Evolutionary conservation across 345 rosid species (phyloP), one percentile per base, ranked within the genome.

Genomic region (Boechera retrofracta): DNA sequence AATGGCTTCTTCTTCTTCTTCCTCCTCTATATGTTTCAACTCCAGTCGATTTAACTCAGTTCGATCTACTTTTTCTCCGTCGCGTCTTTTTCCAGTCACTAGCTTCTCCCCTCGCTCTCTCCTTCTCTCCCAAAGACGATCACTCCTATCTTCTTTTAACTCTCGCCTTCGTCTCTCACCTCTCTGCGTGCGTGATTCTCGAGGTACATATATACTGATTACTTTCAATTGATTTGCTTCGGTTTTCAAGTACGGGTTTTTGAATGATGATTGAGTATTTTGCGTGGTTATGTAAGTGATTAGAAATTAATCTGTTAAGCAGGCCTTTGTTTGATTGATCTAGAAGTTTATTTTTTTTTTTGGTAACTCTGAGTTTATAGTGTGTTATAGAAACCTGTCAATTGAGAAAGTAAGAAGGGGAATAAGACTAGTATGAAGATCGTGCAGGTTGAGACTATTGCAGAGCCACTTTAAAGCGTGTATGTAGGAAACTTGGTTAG

Each of bases 101-200:
- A 77, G 9, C 49, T 8, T 61, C 73, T 77, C 77, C 58, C 65
- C 61, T 35, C 39, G n/a, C 41, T 77, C 77, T 81, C 85, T 18
- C 74, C 83, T 53, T 84, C 86, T 35, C 60, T 7, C 72, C 42
- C 65, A 71, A 2, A 75, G 24, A 47, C 55, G 59, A 31, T 44
- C 76, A 3, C 66, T 80, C 44, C 47, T 47, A 61, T 67, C 75
- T 76, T 68, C 55, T 10, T 64, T 72, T 7, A 5, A 48, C 2
- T 69, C 88, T 71, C 55, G 77, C 57, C 71, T 65, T 66, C 75
- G 74, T 13, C 66, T 82, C 69, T 79, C 71, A 45, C 49, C 79
- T 65, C 70, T 72, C 31, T 80, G 79, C 65, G 33, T 54, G 29
- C 80, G 75, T 72, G 82, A 75, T 51, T 59, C 89, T 10, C 76